Evolutionary conservation across 495 filamentous ascomycete genomes (phyloP).

Genomic region (Xylaria telfairii): DNA sequence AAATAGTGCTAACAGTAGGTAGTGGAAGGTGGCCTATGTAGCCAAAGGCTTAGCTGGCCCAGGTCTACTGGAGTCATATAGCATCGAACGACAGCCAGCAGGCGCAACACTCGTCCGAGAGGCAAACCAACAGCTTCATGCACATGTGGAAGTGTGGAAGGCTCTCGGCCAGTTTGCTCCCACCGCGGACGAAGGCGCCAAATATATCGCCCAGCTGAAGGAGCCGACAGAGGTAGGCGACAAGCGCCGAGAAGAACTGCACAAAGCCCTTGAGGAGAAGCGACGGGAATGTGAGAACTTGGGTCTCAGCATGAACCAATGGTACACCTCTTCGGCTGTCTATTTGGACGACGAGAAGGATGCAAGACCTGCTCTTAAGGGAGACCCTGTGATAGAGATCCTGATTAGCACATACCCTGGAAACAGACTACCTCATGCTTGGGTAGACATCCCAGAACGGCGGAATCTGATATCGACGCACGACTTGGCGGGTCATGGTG

Average conservation of each 20-base stretch:
- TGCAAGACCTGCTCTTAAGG: slow-evolving; percentile 33
- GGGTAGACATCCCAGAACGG: slow-evolving; percentile 55
- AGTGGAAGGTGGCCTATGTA: slow-evolving; percentile 61
- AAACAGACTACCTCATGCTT: slow-evolving; percentile 59
- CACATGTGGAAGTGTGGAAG: slow-evolving; percentile 51
- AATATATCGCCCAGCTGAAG: slow-evolving; percentile 41
- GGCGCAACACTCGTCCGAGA: slow-evolving; percentile 52
- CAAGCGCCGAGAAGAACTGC: slow-evolving; percentile 41
- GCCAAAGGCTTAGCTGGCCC: slow-evolving; percentile 46
- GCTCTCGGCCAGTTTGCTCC: slow-evolving; percentile 50
- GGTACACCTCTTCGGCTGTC: slow-evolving; percentile 46
- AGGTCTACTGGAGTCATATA: slow-evolving; percentile 56
- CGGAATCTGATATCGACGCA: slow-evolving; percentile 53
- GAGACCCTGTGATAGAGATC: slow-evolving; percentile 41
- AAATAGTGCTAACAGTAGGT: background rate
- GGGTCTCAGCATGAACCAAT: slow-evolving; percentile 59
- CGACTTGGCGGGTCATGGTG: slow-evolving; percentile 58
- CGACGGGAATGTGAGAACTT: slow-evolving; percentile 56
- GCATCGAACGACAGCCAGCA: slow-evolving; percentile 57
- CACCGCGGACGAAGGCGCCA: slow-evolving; percentile 39
- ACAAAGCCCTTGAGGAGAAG: slow-evolving; percentile 47
- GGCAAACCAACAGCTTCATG: slow-evolving; percentile 56
- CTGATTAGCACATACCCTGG: slow-evolving; percentile 57
- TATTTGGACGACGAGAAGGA: slow-evolving; percentile 47
- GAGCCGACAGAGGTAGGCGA: slow-evolving; percentile 43